These are phyloP conservation scores for Nitzschia putrida DNA, from an alignment of 108 stramenopile genomes.

Conservation along the genomic window DNA sequence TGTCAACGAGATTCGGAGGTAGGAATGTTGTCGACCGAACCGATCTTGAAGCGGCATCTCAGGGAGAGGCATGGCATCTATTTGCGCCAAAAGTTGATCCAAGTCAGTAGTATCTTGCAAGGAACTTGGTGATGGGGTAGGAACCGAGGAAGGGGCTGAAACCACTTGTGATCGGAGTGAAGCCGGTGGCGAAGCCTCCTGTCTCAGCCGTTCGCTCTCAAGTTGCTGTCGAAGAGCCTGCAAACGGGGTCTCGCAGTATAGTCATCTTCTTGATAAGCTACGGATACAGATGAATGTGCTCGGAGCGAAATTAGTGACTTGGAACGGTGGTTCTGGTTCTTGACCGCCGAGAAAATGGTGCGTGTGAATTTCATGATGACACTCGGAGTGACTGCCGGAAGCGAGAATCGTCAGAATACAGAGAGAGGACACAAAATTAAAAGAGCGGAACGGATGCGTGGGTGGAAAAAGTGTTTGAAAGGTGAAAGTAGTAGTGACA, in stretches of 20 bases:
- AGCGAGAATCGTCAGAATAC: too few relatives aligned
- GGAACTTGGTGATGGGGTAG: neutral
- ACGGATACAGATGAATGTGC: too few relatives aligned
- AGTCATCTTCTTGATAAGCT: too few relatives aligned
- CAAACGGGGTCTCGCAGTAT: constrained; percentile 26
- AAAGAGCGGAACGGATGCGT: too few relatives aligned
- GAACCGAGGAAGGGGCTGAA: neutral
- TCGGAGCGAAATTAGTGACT: too few relatives aligned
- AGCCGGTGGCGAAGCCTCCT: neutral
- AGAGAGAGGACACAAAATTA: too few relatives aligned
- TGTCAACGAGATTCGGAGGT: constrained; percentile 93
- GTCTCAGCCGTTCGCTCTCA: neutral
- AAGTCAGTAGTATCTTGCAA: constrained; percentile 1
- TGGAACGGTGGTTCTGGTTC: too few relatives aligned
- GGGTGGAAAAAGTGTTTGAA: too few relatives aligned
- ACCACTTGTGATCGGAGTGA: neutral
- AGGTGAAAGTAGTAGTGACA: too few relatives aligned
- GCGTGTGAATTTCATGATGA: too few relatives aligned
- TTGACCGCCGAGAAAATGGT: too few relatives aligned
- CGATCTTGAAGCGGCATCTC: constrained; percentile 66
- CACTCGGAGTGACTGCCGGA: too few relatives aligned
- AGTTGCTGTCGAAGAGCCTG: constrained; percentile 37
- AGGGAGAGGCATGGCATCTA: constrained; percentile 36
- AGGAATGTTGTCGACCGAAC: constrained; percentile 90
- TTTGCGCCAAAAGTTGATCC: constrained; percentile 9